phyloP scores from a whole-genome alignment of 1,284 basidiomycete species.

The Mixia osmundae region DNA sequence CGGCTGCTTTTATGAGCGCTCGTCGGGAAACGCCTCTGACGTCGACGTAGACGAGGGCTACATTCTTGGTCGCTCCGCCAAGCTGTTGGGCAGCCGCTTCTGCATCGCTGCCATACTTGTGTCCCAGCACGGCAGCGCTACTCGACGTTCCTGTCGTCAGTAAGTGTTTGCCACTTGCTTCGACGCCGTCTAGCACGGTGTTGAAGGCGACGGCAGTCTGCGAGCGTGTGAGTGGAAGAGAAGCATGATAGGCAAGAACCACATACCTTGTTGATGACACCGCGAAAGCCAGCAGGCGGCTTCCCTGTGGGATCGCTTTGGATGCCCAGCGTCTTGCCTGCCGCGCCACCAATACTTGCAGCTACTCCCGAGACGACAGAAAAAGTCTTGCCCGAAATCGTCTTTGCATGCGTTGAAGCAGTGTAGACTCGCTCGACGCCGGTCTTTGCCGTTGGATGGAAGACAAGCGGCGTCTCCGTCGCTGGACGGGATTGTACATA shows the following conservation, averaged over 20 bases:
- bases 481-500: constrained; percentile 6
- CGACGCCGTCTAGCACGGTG: constrained; percentile 21
- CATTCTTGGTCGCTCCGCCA: constrained; percentile 16
- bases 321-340: too few species aligned
- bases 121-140: constrained; percentile 19
- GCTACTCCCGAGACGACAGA: too few species aligned
- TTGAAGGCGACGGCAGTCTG: constrained; percentile 20
- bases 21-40: constrained; percentile 18
- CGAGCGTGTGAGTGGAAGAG: too few species aligned
- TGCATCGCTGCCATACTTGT: constrained; percentile 21
- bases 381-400: too few species aligned
- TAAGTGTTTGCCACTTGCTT: constrained; percentile 14
- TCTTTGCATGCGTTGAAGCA: too few species aligned
- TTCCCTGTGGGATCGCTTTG: too few species aligned
- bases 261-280: too few species aligned
- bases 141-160: constrained; percentile 17
- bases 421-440: too few species aligned
- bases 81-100: constrained; percentile 15
- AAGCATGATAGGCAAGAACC: too few species aligned
- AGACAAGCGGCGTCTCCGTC: constrained; percentile 13
- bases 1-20: constrained; percentile 19
- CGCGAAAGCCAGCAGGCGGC: too few species aligned
- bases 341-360: too few species aligned
- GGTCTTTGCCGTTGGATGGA: constrained; percentile 12
- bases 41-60: constrained; percentile 20